Percentiles rank a stretch among this genome's conserved stretches.
These are phyloP conservation scores for Pelargonium myrrhifolium DNA, from an alignment of 441 rosid genomes.

Conservation along the genomic window DNA sequence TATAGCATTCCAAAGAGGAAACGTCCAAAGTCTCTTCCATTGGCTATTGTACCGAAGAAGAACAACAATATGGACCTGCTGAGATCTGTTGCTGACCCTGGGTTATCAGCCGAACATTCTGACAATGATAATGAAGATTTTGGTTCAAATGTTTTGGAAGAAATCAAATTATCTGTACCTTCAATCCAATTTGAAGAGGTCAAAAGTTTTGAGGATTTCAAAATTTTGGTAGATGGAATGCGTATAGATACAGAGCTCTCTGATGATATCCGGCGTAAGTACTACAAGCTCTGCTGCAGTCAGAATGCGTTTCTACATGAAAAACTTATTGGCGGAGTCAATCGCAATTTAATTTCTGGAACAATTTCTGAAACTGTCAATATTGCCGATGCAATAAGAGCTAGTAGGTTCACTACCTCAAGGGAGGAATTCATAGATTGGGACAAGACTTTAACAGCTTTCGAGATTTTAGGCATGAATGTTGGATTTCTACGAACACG, in stretches of 20 bases:
- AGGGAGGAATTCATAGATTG: conserved; percentile 42
- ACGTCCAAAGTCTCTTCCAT: conserved; percentile 41
- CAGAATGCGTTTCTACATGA: conserved; percentile 53
- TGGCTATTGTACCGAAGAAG: conserved; percentile 37
- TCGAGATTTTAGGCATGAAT: conserved; percentile 56
- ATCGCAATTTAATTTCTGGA: conserved; percentile 42
- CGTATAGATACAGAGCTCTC: conserved; percentile 45
- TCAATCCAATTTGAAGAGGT: conserved; percentile 38
- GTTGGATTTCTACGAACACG: conserved; percentile 49
- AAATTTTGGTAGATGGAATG: conserved; percentile 41
- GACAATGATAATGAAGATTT: conserved; percentile 63
- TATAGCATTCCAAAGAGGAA: conserved; percentile 29
- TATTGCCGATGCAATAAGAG: conserved; percentile 48
- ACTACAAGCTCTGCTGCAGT: conserved; percentile 51
- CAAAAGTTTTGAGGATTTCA: conserved; percentile 38
- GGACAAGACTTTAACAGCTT: conserved; percentile 56
- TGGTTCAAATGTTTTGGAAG: conserved; percentile 61
- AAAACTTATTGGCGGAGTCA: conserved; percentile 41
- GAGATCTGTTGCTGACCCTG: conserved; percentile 23
- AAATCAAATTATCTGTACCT: conserved; percentile 36
- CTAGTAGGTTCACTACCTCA: conserved; percentile 39
- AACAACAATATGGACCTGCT: conserved; percentile 28
- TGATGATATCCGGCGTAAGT: conserved; percentile 40
- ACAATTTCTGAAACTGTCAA: conserved; percentile 48
- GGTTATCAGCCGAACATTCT: conserved; percentile 39